Conservation (phyloP, 2,329 filamentous ascomycete species). For the Phaeophleospora eucalypticola region DNA sequence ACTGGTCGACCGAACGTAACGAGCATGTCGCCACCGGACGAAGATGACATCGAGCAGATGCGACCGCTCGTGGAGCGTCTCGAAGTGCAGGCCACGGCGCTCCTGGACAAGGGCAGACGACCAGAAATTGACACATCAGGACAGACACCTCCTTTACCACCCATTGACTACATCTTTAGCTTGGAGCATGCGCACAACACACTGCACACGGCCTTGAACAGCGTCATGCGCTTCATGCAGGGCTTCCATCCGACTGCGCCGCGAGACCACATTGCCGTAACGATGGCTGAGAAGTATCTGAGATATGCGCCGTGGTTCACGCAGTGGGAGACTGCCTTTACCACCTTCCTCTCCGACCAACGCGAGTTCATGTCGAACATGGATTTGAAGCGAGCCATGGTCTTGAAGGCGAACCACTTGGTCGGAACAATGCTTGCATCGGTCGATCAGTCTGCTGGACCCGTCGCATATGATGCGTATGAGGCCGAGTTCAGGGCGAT, state of each 20-base stretch:
- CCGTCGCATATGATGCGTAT: constrained; percentile 30
- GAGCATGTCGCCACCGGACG: constrained; percentile 22
- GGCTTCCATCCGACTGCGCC: constrained; percentile 28
- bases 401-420: constrained; percentile 34
- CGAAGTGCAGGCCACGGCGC: constrained; percentile 31
- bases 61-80: constrained; percentile 30
- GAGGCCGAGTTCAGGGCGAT: constrained; percentile 33
- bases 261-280: constrained; percentile 28
- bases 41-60: constrained; percentile 33
- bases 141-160: constrained; percentile 25
- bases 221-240: constrained; percentile 33
- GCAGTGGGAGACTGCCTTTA: constrained; percentile 30
- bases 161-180: constrained; percentile 27
- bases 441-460: constrained; percentile 31
- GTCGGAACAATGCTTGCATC: constrained; percentile 32
- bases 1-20: constrained; percentile 18
- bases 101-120: constrained; percentile 29
- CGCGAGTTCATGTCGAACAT: constrained; percentile 27
- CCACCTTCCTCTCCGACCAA: constrained; percentile 23
- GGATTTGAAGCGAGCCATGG: constrained; percentile 33
- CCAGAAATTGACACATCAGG: constrained; percentile 27
- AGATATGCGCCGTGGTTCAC: constrained; percentile 31
- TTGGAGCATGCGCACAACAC: constrained; percentile 32
- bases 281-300: constrained; percentile 30
- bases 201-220: constrained; percentile 31